phyloP scores from a whole-genome alignment of 1,284 basidiomycete species.

The Pholiota adiposa region DNA sequence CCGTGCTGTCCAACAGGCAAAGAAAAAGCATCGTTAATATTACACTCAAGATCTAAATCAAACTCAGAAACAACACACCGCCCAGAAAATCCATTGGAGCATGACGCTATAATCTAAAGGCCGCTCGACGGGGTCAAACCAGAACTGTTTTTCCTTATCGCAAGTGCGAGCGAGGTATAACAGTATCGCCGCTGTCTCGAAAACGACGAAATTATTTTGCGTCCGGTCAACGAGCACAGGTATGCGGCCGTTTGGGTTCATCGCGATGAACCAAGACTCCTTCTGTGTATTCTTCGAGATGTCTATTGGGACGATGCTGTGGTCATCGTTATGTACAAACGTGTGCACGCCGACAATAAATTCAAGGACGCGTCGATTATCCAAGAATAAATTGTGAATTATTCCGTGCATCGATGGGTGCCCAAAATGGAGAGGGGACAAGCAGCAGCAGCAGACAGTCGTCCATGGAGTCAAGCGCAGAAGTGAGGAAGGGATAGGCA shows the following conservation, averaged over 20 bases:
- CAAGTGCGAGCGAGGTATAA: conserved; percentile 65
- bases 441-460: not conserved
- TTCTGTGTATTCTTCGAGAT: conserved; percentile 41
- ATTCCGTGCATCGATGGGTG: not conserved
- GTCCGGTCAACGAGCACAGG: conserved; percentile 56
- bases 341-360: not conserved
- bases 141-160: conserved; percentile 58
- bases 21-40: not conserved
- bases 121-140: conserved; percentile 45
- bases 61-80: conserved; percentile 54
- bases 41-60: not conserved
- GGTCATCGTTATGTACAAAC: not conserved
- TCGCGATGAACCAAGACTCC: conserved; percentile 61
- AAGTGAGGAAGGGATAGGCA: not conserved
- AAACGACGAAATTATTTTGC: conserved; percentile 54
- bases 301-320: conserved; percentile 35
- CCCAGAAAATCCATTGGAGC: conserved; percentile 81
- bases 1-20: conserved; percentile 58
- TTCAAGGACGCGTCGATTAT: not conserved
- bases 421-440: not conserved
- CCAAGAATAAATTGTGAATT: too few species aligned
- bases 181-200: conserved; percentile 70
- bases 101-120: conserved; percentile 57
- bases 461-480: too few species aligned
- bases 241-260: conserved; percentile 69